Evolutionary conservation across 306 rosid genomes (phyloP), one percentile per base, ranked within the genome.

Genomic region (Erythrophleum fordii): DNA sequence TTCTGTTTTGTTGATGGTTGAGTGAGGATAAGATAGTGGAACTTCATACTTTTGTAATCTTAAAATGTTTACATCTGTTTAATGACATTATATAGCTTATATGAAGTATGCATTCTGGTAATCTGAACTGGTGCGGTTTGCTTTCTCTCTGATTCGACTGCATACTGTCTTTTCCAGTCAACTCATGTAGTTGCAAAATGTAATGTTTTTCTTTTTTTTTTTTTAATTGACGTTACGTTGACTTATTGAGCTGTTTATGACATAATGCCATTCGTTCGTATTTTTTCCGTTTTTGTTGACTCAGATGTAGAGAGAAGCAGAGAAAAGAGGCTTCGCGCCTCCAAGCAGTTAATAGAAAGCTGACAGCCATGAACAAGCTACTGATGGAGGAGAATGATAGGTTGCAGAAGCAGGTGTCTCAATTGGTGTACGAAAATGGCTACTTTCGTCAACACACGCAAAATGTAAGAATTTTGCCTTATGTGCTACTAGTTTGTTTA

Each of bases 401-500:
- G 97, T 87, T 95, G 94, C 98, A 95, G 91, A 95, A 95, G 90
- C 98, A 95, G 81, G 98, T 95, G 75, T 95, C 98, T 41, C 97
- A 95, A 2, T 76, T 95, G 85, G 98, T 95, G 79, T 92, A 95
- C 73, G 98, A 95, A 60, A 95, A 95, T 91, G 95, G 98, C 23
- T 95, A 89, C 84, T 92, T 95, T 84, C 98, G 98, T 77, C 98
- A 92, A 85, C 96, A 92, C 80, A 89, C 94, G 51, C 97, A 89
- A 52, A 90, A 76, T 69, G 98, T 95, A 77, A 86, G 90, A 46
- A 23, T 20, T 58, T 10, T 76, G 62, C 53, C 13, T 31, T 18
- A 20, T 74, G 39, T 14, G 60, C 60, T 64, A 20, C 8, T 41
- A 44, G 6, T 52, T 20, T 56, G 39, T 16, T 8, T 64, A 16